Evolutionary conservation across 805 yeast species (phyloP), one percentile per base, ranked within the genome.

Genomic region (Wickerhamiella musiphila): DNA sequence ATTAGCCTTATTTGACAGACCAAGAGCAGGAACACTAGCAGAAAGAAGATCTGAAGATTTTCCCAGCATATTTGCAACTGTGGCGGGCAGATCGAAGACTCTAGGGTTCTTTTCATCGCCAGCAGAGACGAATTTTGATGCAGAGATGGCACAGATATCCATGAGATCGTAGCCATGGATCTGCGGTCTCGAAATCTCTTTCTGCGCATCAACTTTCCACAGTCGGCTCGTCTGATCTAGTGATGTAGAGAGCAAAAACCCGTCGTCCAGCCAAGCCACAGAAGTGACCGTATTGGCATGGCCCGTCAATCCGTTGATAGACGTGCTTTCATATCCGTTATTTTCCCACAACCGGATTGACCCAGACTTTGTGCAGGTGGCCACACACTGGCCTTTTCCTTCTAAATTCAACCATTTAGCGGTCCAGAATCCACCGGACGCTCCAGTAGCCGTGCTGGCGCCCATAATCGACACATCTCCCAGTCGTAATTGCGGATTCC

Each of bases 101-200:
- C 99, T 63, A 40, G 86, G 54, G 8, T 82, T 73, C 57, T 90
- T 92, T 49, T 90, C 99, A 49, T 92, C 99, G 29, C 95, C 96
- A 11, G 84, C 96, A 33, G 94, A 79, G 3, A 84, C 78, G 57
- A 79, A 86, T 40, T 66, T 59, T 1, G 77, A 61, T 31, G 61
- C 54, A 12, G 67, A 54, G 10, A 90, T 53, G 9, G 76, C 62
- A 23, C 73, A 69, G 6, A 78, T 60, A 42, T 93, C 73, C 23
- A 79, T 65, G 95, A 90, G 83, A 49, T 90, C 96, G 50, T 82
- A 90, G 6, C 99, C 99, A 53, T 90, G 99, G 40, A 90, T 90
- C 53, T 90, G 99, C 0, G 98, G 96, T 44, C 99, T 68, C 2
- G 94, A 81, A 53, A 90, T 75, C 52, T 90, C 99, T 49, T 75